Percentiles rank a stretch among this genome's conserved stretches.
phyloP scores from a whole-genome alignment of 345 rosid genomes.

The Murraya paniculata region DNA sequence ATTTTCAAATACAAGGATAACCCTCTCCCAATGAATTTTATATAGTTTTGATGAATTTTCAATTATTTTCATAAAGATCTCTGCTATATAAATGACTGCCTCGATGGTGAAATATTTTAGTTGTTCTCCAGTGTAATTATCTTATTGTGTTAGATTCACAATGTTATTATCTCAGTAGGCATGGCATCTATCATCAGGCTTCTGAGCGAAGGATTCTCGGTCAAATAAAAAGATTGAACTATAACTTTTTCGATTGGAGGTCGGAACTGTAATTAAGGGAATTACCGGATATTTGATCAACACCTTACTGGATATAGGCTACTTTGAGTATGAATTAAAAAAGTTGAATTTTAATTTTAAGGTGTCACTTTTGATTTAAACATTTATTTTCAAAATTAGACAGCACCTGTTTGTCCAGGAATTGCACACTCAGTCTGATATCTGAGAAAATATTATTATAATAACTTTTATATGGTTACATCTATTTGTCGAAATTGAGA shows the following conservation, averaged over 20 bases:
- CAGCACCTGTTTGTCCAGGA: neutral
- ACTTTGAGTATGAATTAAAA: neutral
- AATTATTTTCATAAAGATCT: neutral
- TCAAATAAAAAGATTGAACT: neutral
- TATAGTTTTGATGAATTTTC: neutral
- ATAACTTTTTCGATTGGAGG: neutral
- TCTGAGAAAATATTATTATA: neutral
- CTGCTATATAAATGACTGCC: neutral
- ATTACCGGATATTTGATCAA: neutral
- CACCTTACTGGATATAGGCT: neutral
- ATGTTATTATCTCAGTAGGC: neutral
- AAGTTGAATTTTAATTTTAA: neutral
- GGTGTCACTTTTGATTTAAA: neutral
- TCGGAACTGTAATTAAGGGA: neutral
- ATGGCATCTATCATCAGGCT: neutral
- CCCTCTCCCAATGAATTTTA: neutral
- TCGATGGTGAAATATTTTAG: neutral
- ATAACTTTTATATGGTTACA: neutral
- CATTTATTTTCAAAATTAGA: neutral
- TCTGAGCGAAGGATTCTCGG: neutral
- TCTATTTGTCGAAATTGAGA: neutral
- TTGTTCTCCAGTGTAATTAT: neutral
- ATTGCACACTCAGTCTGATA: neutral
- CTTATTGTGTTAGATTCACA: neutral
- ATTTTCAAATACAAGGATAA: slow-evolving; percentile 8